These are phyloP conservation scores for Paratinospora sagittata DNA, from an alignment of 164 flowering plant genomes.

Conservation along the genomic window DNA sequence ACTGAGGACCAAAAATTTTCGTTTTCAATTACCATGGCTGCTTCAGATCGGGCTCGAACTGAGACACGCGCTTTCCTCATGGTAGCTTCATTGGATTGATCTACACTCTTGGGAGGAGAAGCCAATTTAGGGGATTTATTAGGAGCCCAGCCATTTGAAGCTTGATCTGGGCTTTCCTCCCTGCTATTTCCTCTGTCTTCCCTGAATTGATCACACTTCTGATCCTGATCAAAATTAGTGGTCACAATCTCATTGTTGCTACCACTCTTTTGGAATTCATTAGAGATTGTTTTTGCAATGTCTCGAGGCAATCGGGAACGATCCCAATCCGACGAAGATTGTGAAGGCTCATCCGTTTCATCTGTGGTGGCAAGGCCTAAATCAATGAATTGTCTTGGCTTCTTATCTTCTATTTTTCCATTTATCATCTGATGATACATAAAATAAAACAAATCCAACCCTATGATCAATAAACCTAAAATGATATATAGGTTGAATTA, in stretches of 20 bases:
- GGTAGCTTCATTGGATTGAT: conserved; percentile 60
- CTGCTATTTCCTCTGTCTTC: conserved; percentile 19
- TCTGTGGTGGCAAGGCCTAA: conserved; percentile 34
- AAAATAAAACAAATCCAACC: neutral
- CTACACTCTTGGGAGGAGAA: conserved; percentile 29
- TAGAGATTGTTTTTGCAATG: conserved; percentile 22
- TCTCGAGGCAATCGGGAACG: conserved; percentile 33
- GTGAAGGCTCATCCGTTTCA: conserved; percentile 36
- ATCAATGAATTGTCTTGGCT: conserved; percentile 63
- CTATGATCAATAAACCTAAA: neutral
- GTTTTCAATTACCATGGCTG: conserved; percentile 42
- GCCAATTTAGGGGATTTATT: conserved; percentile 37
- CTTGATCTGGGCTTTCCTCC: conserved; percentile 39
- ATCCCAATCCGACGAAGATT: conserved; percentile 43
- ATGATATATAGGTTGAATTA: too few species aligned
- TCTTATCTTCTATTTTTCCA: conserved; percentile 20
- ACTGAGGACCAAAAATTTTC: neutral
- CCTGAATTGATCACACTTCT: conserved; percentile 8
- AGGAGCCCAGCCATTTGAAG: conserved; percentile 30
- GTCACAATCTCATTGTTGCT: neutral
- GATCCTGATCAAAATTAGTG: neutral
- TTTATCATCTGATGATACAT: conserved; percentile 13
- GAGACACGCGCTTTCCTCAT: conserved; percentile 89
- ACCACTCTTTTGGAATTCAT: conserved; percentile 13
- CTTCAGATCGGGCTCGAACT: conserved; percentile 67